Base-by-base conservation (phyloP, 2,329 filamentous ascomycete species). In the Botrytis fabae region DNA sequence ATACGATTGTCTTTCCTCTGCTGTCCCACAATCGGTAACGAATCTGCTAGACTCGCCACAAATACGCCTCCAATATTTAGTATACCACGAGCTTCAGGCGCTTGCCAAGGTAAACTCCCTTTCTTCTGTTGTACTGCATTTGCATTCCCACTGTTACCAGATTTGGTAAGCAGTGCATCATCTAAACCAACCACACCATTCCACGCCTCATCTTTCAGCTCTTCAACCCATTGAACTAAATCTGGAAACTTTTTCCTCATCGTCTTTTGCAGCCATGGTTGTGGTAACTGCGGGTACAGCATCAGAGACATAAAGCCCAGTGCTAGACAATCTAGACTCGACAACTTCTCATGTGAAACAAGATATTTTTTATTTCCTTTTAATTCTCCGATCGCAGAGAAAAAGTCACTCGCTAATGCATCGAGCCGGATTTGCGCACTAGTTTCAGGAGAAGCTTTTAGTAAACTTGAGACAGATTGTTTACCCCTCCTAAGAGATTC, bases 221-320 rank as follows among this genome's bases (percentile, higher is more conserved):
- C 81, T 65, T 84, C 80, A 5, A 84, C 83, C 80, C 86, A 89
- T 10, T 75, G 77, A 42, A 83, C 82, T 42, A 89, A 75, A 10
- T 77, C 79, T 4, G 83, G 81, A 62, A 84, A 85, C 73, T 88
- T 87, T 35, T 81, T 81, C 71, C 83, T 81, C 79, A 93, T 85
- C 0, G 86, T 85, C 69, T 89, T 86, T 73, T 84, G 83, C 8
- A 92, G 82, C 90, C 90, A 93, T 28, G 86, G 81, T 71, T 90
- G 87, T 25, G 90, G 88, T 35, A 92, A 80, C 14, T 86, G 82
- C 0, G 90, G 87, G 38, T 87, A 85, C 1, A 92, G 84, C 84
- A 96, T 92, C 68, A 98, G 83, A 2, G 89, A 87, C 51, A 98
- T 84, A 80, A 97, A 97, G 18, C 91, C 96, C 78, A 93, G 89